Base-by-base conservation (phyloP, 208 protist species). In the Leishmania lainsoni region DNA sequence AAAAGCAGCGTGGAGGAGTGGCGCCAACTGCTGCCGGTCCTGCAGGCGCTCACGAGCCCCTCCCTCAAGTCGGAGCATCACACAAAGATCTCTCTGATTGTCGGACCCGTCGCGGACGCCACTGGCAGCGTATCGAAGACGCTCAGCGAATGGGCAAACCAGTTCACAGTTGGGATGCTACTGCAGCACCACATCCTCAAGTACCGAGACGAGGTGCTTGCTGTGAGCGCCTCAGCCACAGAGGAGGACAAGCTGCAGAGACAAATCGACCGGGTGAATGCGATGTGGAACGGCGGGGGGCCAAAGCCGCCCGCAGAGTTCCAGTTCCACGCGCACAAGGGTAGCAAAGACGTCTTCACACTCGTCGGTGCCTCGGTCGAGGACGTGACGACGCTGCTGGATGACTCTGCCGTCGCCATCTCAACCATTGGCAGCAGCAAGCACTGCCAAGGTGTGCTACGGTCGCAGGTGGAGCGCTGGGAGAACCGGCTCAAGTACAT, bases 191-290 rank as follows among this genome's bases (percentile, higher is more conserved):
- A 98, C 66, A 89, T 99, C 12, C 81, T 97, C 45, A 88, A 94
- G 42, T 94, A 94, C 79, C 91, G 89, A 65, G 96, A 98, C 32
- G 90, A 94, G 26, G 96, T 99, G 58, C 69, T 94, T 32, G 95
- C 96, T 75, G 95, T 99, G 61, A 99, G 94, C 76, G 94, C 94
- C 0, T 87, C 92, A 32, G 99, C 99, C 42, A 97, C 94, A 14
- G 97, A 99, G 87, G 99, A 99, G 90, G 98, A 96, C 81, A 95
- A 97, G 63, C 98, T 99, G 86, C 97, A 99, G 89, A 93, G 98
- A 81, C 92, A 98, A 78, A 97, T 99, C 63, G 95, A 99, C 85
- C 98, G 98, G 89, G 98, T 99, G 68, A 97, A 95, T 80, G 92
- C 97, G 22, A 87, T 92, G 63, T 96, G 96, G 94, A 98, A 97